Conservation (phyloP, 2,329 filamentous ascomycete genomes). For the Trichoderma sp. region DNA sequence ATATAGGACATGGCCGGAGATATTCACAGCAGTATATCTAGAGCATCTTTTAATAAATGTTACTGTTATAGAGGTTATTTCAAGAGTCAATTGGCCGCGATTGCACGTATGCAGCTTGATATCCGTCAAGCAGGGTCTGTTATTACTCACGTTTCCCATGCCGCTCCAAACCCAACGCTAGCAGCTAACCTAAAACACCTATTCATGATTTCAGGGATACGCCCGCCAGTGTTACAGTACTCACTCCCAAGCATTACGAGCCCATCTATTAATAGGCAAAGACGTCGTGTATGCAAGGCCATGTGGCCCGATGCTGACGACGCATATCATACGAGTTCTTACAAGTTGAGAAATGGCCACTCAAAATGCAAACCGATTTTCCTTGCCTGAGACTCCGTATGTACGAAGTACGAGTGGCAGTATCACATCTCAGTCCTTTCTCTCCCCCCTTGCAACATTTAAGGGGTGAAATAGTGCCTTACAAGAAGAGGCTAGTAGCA, state of each 20-base stretch:
- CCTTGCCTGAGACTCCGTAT: not conserved
- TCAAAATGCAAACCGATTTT: not conserved
- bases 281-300: not conserved
- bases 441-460: constrained; percentile 1
- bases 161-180: not conserved
- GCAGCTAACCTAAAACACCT: constrained; percentile 5
- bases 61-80: not conserved
- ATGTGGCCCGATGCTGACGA: not conserved
- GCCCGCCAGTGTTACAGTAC: not conserved
- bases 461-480: not conserved
- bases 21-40: not conserved
- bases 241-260: not conserved
- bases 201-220: constrained; percentile 7
- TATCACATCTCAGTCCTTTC: not conserved
- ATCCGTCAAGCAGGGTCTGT: not conserved
- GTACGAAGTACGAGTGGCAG: not conserved
- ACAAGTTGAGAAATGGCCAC: not conserved
- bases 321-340: not conserved
- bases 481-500: not conserved
- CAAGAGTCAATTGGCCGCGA: not conserved
- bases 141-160: not conserved
- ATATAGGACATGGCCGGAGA: not conserved
- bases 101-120: not conserved
- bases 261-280: not conserved
- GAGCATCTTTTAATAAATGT: not conserved